These are phyloP conservation scores for Coemansia sp. DNA, from an alignment of 192 early-diverging fungal species.

Conservation along the genomic window DNA sequence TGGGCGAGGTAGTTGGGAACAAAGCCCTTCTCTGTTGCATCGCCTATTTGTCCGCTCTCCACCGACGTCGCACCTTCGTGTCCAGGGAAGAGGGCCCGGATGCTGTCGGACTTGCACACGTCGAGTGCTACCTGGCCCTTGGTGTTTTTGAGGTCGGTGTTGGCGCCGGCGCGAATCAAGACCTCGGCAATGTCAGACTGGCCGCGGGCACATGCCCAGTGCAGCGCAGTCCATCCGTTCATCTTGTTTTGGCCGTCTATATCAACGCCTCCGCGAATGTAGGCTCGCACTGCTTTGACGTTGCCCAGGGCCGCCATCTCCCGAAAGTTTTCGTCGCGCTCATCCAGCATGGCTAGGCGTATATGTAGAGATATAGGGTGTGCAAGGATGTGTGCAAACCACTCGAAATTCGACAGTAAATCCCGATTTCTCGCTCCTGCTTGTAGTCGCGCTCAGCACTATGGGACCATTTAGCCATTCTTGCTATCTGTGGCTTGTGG, in stretches of 20 bases:
- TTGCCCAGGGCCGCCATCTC: slow-evolving; percentile 71
- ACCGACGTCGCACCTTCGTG: slow-evolving; percentile 1
- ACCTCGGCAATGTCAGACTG: slow-evolving; percentile 58
- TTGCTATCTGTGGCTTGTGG: background rate
- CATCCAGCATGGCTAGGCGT: slow-evolving; percentile 13
- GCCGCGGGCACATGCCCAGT: slow-evolving; percentile 74
- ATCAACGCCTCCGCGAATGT: slow-evolving; percentile 62
- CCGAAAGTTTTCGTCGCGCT: slow-evolving; percentile 46
- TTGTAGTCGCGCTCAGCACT: background rate
- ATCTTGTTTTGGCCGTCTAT: slow-evolving; percentile 69
- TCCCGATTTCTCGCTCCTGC: background rate
- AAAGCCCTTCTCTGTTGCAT: slow-evolving; percentile 17
- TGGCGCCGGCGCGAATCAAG: slow-evolving; percentile 68
- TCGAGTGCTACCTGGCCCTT: slow-evolving; percentile 65
- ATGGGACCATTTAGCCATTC: background rate
- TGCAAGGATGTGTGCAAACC: background rate
- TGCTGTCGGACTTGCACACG: slow-evolving; percentile 56
- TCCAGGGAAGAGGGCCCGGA: slow-evolving; percentile 44
- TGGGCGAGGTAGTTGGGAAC: slow-evolving; percentile 63
- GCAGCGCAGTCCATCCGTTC: slow-evolving; percentile 70
- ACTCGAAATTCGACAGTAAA: background rate
- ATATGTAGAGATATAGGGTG: background rate
- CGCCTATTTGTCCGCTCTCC: background rate
- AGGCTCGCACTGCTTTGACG: slow-evolving; percentile 62
- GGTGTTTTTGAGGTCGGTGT: slow-evolving; percentile 53